Conservation (phyloP, 768 basidiomycete species). For the Lactarius evosmus region DNA sequence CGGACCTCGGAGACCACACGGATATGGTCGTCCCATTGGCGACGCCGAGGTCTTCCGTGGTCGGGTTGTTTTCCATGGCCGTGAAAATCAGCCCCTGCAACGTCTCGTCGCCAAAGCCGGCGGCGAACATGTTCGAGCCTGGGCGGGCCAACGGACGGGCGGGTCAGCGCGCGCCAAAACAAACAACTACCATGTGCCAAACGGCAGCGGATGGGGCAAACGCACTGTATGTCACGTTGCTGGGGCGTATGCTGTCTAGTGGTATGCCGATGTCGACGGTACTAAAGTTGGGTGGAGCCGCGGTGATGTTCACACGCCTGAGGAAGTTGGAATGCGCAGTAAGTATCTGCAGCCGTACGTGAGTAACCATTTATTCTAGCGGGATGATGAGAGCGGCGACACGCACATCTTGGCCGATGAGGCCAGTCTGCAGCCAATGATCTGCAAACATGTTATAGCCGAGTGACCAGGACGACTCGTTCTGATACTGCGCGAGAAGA, state of each 20-base stretch:
- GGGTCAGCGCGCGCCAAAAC: slow-evolving; percentile 1
- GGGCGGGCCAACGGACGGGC: not conserved
- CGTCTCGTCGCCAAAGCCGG: slow-evolving; percentile 1
- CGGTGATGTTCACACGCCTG: not conserved
- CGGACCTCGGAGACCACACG: slow-evolving; percentile 4
- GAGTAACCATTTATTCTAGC: no score
- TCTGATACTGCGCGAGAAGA: slow-evolving; percentile 15
- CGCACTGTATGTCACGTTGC: slow-evolving; percentile 15
- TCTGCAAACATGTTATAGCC: slow-evolving; percentile 26
- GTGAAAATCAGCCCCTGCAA: slow-evolving; percentile 4
- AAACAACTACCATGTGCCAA: not conserved
- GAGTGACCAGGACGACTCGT: slow-evolving; percentile 21
- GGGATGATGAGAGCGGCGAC: no score
- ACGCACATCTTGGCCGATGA: slow-evolving; percentile 19
- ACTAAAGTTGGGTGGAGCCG: not conserved
- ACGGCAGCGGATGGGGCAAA: not conserved
- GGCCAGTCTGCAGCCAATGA: slow-evolving; percentile 18
- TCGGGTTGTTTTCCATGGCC: not conserved
- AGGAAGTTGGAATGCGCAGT: slow-evolving; percentile 21
- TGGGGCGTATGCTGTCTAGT: slow-evolving; percentile 14
- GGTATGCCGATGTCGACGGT: slow-evolving; percentile 17
- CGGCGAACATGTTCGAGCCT: slow-evolving; percentile 26
- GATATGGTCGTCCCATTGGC: not conserved
- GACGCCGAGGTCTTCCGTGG: not conserved
- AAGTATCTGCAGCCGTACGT: slow-evolving; percentile 8